Base-by-base conservation (phyloP, 495 filamentous ascomycete genomes). In the Rostrohypoxylon terebratum region DNA sequence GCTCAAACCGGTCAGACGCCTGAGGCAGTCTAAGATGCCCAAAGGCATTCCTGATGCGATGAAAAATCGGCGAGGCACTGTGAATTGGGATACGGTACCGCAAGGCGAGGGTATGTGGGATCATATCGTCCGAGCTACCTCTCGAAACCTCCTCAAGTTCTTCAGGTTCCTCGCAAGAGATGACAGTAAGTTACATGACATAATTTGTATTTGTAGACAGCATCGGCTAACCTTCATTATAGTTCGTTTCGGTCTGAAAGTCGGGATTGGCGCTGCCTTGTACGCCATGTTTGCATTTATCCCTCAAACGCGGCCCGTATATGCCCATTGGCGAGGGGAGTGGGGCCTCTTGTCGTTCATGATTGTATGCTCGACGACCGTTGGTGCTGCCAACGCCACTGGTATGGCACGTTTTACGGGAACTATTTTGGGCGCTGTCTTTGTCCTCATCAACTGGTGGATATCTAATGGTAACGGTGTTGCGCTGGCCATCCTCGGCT, bases 271-370 rank as follows among this genome's bases (percentile, higher is more conserved):
- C 34, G 96, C 95, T 10, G 86, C 92, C 10, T 81, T 97, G 1
- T 98, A 94, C 81, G 94, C 93, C 18, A 85, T 96, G 71, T 90
- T 93, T 50, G 90, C 96, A 6, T 99, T 97, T 77, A 83, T 98
- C 60, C 87, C 90, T 7, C 81, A 85, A 4, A 96, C 92, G 13
- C 85, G 93, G 61, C 92, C 94, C 0, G 84, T 91, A 48, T 99
- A 97, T 75, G 85, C 87, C 20, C 92, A 91, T 71, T 99, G 94
- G 94, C 85, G 95, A 72, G 96, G 95, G 1, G 96, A 99, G 85
- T 99, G 96, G 96, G 96, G 95, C 11, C 83, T 98, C 1, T 78
- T 98, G 40, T 97, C 95, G 0, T 99, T 97, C 82, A 99, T 99
- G 96, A 87, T 98, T 60, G 96, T 99, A 16, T 97, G 95, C 78